Conservation (phyloP, 805 yeast genomes). For the Saturnispora besseyi region DNA sequence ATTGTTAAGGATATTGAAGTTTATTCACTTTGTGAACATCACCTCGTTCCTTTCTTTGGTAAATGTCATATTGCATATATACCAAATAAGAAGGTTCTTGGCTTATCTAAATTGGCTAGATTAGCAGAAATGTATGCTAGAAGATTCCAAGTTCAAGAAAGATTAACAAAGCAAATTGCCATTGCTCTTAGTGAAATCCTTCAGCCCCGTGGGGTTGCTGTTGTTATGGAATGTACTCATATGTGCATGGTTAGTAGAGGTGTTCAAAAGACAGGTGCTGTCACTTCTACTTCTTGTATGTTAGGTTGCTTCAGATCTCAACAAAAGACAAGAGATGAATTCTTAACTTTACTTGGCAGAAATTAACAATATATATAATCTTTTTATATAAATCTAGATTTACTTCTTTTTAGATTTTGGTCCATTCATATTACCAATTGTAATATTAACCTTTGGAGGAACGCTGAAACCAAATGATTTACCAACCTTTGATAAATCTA, state of each 20-base stretch:
- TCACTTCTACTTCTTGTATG: slow-evolving; percentile 94
- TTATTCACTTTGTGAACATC: slow-evolving; percentile 93
- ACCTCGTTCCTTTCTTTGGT: slow-evolving; percentile 94
- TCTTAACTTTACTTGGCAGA: slow-evolving; percentile 70
- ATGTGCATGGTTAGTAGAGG: slow-evolving; percentile 99
- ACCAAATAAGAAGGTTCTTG: slow-evolving; percentile 88
- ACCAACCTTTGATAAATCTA: slow-evolving; percentile 91
- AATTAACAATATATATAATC: slow-evolving; percentile 21
- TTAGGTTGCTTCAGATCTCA: slow-evolving; percentile 90
- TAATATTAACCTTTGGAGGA: slow-evolving; percentile 94
- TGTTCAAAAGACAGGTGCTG: slow-evolving; percentile 88
- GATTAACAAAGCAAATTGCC: slow-evolving; percentile 94
- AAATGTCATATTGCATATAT: slow-evolving; percentile 97
- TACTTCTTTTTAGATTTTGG: slow-evolving; percentile 2
- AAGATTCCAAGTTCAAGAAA: slow-evolving; percentile 95
- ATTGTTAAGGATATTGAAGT: slow-evolving; percentile 92
- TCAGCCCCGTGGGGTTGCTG: slow-evolving; percentile 95
- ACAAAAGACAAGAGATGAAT: slow-evolving; percentile 95
- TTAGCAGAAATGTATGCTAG: slow-evolving; percentile 95
- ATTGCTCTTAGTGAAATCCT: slow-evolving; percentile 88
- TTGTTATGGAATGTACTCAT: slow-evolving; percentile 94
- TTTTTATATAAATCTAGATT: neutral
- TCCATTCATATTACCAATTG: slow-evolving; percentile 54
- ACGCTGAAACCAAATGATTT: slow-evolving; percentile 89
- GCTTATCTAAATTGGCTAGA: slow-evolving; percentile 86